These are phyloP conservation scores for Psidium guajava DNA, from an alignment of 345 rosid genomes.

Conservation along the genomic window DNA sequence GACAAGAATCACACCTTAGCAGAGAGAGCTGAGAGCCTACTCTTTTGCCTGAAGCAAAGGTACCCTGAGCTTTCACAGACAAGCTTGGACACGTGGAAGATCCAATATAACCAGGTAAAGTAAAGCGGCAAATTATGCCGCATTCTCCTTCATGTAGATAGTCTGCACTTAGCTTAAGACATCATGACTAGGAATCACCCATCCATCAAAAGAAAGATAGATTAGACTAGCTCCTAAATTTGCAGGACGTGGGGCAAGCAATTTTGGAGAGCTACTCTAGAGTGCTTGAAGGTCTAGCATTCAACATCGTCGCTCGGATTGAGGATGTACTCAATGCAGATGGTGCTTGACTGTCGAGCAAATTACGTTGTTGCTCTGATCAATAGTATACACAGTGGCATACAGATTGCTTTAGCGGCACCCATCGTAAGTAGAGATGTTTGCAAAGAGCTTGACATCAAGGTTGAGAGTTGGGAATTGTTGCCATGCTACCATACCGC, in stretches of 20 bases:
- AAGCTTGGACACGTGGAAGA: slow-evolving; percentile 86
- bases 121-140: neutral
- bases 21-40: slow-evolving; percentile 72
- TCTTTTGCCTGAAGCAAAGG: slow-evolving; percentile 77
- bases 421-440: neutral
- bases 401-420: neutral
- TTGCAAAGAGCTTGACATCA: neutral
- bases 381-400: neutral
- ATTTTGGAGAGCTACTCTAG: slow-evolving; percentile 84
- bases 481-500: neutral
- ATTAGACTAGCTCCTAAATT: neutral
- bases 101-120: slow-evolving; percentile 60
- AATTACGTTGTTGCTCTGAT: neutral
- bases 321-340: slow-evolving; percentile 79
- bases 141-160: neutral
- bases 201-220: neutral
- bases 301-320: slow-evolving; percentile 82
- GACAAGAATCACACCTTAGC: slow-evolving; percentile 77
- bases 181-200: neutral
- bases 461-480: neutral
- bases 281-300: slow-evolving; percentile 83
- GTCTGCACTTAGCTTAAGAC: neutral
- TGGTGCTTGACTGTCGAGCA: neutral
- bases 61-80: slow-evolving; percentile 89
- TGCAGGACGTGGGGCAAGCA: slow-evolving; percentile 92